Evolutionary conservation across 2,329 filamentous ascomycete species (phyloP), one percentile per base, ranked within the genome.

Genomic region (Colletotrichum sp.): DNA sequence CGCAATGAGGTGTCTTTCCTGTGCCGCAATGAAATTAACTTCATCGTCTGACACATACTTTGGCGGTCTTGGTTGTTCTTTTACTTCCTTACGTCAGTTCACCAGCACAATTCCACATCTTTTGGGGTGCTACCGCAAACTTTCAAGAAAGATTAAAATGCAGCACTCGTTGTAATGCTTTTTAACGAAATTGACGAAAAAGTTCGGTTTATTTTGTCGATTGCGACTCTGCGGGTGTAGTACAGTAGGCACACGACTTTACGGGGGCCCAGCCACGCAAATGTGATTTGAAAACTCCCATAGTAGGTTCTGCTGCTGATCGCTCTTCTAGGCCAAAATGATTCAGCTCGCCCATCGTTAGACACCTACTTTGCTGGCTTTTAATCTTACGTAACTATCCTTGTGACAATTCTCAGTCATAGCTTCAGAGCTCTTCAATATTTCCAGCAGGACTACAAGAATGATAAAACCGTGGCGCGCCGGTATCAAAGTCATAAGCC

Each of bases 161-260:
- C 43, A 24, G 43, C 12, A 13, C 12, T 21, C n/a, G 7, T 13
- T 21, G 2, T 7, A 5, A 13, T 52, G 43, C 43, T 21, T n/a
- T n/a, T 7, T 52, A 8, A 21, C 9, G 2, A 6, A 21, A 13
- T 48, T 8, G 4, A 13, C 43, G 12, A 21, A 13, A 21, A 24
- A 13, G 2, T 52, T 21, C 6, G n/a, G 2, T 13, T 5, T 13
- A 5, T 21, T n/a, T 12, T 1, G 7, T 52, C 6, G n/a, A 13
- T 7, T 52, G 7, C 10, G n/a, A 52, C 10, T 52, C n/a, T 21
- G 10, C 4, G 10, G n/a, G 10, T 52, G 43, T n/a, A 48, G 6
- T 48, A 12, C 3, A n/a, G 38, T 34, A 34, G 12, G 32, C 6
- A 21, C n/a, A 52, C 34, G 15, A 36, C 34, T 36, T 36, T 36